These are phyloP conservation scores for Ceratocystis cubensis DNA, from an alignment of 2,329 filamentous ascomycete genomes.

Conservation along the genomic window DNA sequence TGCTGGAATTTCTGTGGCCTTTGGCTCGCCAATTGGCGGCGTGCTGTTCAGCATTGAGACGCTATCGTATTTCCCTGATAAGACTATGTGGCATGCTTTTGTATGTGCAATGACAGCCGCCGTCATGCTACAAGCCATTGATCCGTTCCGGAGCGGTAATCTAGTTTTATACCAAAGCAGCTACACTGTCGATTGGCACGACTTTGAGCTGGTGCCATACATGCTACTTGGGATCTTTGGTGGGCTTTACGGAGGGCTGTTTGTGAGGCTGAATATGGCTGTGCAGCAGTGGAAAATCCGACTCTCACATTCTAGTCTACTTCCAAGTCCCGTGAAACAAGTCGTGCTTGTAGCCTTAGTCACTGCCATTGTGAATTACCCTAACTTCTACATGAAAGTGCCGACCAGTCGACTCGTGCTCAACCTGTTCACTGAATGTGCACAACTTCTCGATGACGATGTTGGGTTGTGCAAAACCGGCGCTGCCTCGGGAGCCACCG, in stretches of 20 bases:
- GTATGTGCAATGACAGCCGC: slow-evolving; percentile 99
- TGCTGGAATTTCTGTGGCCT: slow-evolving; percentile 85
- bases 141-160: slow-evolving; percentile 90
- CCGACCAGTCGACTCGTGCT: slow-evolving; percentile 87
- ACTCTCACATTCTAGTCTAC: slow-evolving; percentile 52
- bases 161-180: slow-evolving; percentile 93
- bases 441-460: slow-evolving; percentile 66
- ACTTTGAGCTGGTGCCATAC: slow-evolving; percentile 85
- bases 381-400: slow-evolving; percentile 90
- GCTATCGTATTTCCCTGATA: slow-evolving; percentile 96
- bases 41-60: slow-evolving; percentile 92
- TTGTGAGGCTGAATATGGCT: slow-evolving; percentile 88
- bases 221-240: slow-evolving; percentile 75
- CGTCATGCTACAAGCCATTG: slow-evolving; percentile 79
- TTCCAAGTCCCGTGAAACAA: slow-evolving; percentile 64
- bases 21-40: slow-evolving; percentile 85
- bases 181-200: slow-evolving; percentile 84
- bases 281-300: slow-evolving; percentile 52
- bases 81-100: slow-evolving; percentile 99
- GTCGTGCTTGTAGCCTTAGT: slow-evolving; percentile 67
- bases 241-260: slow-evolving; percentile 86
- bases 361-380: slow-evolving; percentile 84
- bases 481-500: slow-evolving; percentile 54
- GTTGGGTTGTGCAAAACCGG: slow-evolving; percentile 68
- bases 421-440: slow-evolving; percentile 83